phyloP scores from a whole-genome alignment of 163 green algal species.

The Scenedesmus sp. region DNA sequence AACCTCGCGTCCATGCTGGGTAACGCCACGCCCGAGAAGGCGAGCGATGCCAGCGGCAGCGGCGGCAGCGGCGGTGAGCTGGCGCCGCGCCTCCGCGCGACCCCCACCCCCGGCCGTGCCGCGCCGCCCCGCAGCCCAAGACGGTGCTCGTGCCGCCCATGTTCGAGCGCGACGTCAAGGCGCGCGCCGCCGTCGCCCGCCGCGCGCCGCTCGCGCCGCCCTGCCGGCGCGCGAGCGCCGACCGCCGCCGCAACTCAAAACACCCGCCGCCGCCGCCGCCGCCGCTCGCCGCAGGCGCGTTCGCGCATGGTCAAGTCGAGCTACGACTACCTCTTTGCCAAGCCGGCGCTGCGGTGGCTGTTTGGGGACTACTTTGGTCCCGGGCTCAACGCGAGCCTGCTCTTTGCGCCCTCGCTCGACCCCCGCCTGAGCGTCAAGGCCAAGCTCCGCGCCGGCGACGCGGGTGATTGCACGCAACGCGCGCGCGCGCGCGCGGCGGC shows the following conservation, averaged over 20 bases:
- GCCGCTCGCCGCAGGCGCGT: background rate
- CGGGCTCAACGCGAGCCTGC: conserved; percentile 32
- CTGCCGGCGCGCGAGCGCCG: background rate
- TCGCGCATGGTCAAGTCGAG: conserved; percentile 29
- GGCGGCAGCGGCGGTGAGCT: no score
- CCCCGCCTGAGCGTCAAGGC: conserved; percentile 28
- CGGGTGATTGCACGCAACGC: no score
- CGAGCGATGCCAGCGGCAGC: no score
- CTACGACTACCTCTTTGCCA: conserved; percentile 47
- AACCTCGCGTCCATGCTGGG: no score
- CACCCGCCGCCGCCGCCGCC: no score
- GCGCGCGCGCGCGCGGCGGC: no score
- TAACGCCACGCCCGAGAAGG: no score
- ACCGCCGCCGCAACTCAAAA: background rate
- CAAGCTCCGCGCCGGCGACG: conserved; percentile 9
- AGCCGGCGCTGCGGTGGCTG: conserved; percentile 40
- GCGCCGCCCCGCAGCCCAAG: no score
- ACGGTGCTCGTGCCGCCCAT: conserved; percentile 43
- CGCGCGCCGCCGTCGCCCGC: no score
- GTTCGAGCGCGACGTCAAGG: conserved; percentile 46
- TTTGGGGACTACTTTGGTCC: conserved; percentile 36
- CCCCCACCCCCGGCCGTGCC: no score
- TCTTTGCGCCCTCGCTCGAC: conserved; percentile 35
- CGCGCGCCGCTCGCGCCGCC: no score
- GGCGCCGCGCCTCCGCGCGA: no score